Conservation (phyloP, 1,284 basidiomycete species). For the Pseudozyma hubeiensis region DNA sequence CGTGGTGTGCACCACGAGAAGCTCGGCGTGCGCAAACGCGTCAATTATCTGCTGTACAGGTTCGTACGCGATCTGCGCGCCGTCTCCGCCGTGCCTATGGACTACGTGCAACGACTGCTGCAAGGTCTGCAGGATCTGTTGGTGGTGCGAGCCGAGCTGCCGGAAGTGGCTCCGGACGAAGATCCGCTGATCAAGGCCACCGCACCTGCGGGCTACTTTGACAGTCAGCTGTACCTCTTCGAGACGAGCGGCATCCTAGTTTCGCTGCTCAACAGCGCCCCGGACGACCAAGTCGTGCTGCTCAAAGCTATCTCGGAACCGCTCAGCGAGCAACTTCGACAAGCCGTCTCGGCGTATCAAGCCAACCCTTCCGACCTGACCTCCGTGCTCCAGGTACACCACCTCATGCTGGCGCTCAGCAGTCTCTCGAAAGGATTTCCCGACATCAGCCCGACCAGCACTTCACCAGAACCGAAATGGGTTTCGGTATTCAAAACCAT, state of each 20-base stretch:
- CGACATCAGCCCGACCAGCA: constrained; percentile 60
- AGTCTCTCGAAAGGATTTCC: constrained; percentile 98
- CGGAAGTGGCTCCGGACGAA: constrained; percentile 74
- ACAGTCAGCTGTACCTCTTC: constrained; percentile 93
- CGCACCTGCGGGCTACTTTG: constrained; percentile 79
- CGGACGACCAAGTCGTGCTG: constrained; percentile 79
- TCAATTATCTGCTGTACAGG: constrained; percentile 91
- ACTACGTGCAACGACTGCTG: constrained; percentile 74
- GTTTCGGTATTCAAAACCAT: constrained; percentile 86
- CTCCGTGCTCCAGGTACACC: constrained; percentile 89
- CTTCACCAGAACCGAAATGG: constrained; percentile 78
- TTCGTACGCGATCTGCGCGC: constrained; percentile 83
- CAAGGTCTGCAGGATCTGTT: constrained; percentile 71
- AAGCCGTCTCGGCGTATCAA: constrained; percentile 74
- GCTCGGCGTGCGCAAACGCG: constrained; percentile 78
- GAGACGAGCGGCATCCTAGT: constrained; percentile 89
- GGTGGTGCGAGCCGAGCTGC: constrained; percentile 71
- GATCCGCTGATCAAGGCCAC: constrained; percentile 80
- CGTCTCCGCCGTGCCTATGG: constrained; percentile 80
- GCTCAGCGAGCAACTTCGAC: constrained; percentile 80
- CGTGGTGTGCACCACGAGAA: constrained; percentile 90
- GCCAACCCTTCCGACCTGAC: constrained; percentile 73
- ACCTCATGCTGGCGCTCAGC: constrained; percentile 92
- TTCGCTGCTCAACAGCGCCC: constrained; percentile 77
- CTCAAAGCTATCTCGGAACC: constrained; percentile 80